Percentiles rank a stretch among this genome's conserved stretches.
Conservation (phyloP, 306 rosid species). For the Neltuma alba region DNA sequence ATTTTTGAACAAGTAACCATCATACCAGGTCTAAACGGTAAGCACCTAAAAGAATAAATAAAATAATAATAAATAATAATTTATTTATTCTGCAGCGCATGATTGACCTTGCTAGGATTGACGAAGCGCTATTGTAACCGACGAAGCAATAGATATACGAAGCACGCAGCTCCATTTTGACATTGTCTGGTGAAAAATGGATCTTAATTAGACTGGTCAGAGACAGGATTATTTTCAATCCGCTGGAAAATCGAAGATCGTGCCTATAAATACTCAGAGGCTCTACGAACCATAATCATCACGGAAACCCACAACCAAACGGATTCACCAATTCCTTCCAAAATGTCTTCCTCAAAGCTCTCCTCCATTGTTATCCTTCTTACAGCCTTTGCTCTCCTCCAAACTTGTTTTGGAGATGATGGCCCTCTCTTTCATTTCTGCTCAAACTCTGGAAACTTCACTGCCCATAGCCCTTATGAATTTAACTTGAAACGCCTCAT, state of each 20-base stretch:
- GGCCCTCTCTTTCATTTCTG: slow-evolving; percentile 50
- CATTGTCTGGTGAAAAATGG: background rate
- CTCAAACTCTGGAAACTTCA: slow-evolving; percentile 46
- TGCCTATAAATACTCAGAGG: background rate
- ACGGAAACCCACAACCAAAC: background rate
- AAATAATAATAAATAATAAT: background rate
- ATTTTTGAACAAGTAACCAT: too few species aligned
- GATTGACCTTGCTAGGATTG: background rate
- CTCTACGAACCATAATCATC: background rate
- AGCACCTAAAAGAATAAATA: background rate
- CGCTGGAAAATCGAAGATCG: background rate
- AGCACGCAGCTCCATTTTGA: background rate
- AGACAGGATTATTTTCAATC: background rate
- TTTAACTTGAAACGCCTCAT: slow-evolving; percentile 21
- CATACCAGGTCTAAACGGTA: background rate
- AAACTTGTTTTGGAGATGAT: slow-evolving; percentile 32
- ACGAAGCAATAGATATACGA: background rate
- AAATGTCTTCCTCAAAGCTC: slow-evolving; percentile 28
- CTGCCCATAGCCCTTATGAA: slow-evolving; percentile 34
- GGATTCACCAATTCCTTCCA: background rate
- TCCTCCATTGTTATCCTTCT: background rate
- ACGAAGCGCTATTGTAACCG: background rate
- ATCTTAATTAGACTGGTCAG: background rate
- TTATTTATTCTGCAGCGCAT: background rate
- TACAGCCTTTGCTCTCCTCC: slow-evolving; percentile 20